These are phyloP conservation scores for Neurospora terricola DNA, from an alignment of 495 filamentous ascomycete species.

Conservation along the genomic window DNA sequence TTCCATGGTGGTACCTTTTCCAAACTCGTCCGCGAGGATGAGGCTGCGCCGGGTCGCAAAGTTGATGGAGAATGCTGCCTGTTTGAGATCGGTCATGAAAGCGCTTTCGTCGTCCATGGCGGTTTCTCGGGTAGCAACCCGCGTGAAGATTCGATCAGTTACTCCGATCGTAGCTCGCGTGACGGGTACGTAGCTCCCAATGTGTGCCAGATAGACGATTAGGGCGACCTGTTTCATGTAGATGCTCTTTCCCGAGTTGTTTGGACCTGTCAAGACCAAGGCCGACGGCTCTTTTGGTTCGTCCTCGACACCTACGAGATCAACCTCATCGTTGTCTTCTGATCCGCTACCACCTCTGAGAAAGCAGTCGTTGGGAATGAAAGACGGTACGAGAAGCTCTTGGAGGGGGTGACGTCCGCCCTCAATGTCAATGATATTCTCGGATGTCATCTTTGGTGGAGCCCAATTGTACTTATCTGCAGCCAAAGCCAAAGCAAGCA, in stretches of 20 bases:
- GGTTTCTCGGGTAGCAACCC: constrained; percentile 79
- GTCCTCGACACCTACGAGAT: background rate
- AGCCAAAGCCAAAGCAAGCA: constrained; percentile 71
- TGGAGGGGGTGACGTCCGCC: constrained; percentile 85
- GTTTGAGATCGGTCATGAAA: constrained; percentile 88
- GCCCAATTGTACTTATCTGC: constrained; percentile 66
- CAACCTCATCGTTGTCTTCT: constrained; percentile 1
- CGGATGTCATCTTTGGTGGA: constrained; percentile 56
- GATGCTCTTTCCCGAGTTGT: constrained; percentile 93
- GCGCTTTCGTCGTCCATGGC: constrained; percentile 80
- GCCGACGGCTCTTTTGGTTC: constrained; percentile 48
- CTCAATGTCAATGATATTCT: constrained; percentile 68
- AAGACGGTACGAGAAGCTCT: constrained; percentile 77
- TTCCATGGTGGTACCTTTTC: constrained; percentile 77
- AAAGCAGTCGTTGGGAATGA: constrained; percentile 71
- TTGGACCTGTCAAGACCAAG: constrained; percentile 82
- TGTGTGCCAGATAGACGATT: constrained; percentile 87
- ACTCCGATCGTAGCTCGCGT: constrained; percentile 69
- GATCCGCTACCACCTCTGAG: constrained; percentile 53
- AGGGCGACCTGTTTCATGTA: constrained; percentile 95
- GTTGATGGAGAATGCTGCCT: constrained; percentile 69
- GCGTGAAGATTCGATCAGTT: constrained; percentile 87
- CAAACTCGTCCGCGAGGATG: constrained; percentile 88
- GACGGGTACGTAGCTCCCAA: constrained; percentile 87
- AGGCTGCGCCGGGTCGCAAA: constrained; percentile 71